These are phyloP conservation scores for Brassica balearica DNA, from an alignment of 441 rosid genomes.

Conservation along the genomic window DNA sequence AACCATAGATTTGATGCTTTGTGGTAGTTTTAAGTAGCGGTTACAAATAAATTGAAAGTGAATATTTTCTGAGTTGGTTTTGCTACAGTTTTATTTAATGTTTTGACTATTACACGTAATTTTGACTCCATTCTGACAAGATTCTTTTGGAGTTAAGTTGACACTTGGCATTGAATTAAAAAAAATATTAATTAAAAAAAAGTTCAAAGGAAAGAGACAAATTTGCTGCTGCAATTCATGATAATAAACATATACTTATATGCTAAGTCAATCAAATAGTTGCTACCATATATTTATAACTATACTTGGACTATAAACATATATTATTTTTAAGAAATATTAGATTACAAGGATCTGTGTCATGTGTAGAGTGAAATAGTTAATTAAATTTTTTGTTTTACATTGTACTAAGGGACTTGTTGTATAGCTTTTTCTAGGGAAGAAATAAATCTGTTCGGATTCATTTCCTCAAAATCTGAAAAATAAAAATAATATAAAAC, in stretches of 20 bases:
- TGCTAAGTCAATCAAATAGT: background rate
- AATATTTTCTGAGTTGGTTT: background rate
- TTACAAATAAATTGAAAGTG: slow-evolving; percentile 1
- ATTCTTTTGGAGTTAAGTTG: slow-evolving; percentile 13
- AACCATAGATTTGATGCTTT: slow-evolving; percentile 10
- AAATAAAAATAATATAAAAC: too few relatives aligned
- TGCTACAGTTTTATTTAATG: background rate
- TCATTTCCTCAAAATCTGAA: too few relatives aligned
- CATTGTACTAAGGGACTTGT: too few relatives aligned
- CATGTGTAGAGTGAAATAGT: too few relatives aligned
- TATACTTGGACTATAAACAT: background rate
- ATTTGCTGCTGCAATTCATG: background rate
- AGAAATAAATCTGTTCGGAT: too few relatives aligned
- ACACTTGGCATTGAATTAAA: background rate
- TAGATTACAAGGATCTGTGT: background rate
- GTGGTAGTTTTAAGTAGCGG: slow-evolving; percentile 1
- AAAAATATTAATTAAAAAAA: background rate
- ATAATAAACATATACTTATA: background rate
- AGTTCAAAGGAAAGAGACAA: background rate
- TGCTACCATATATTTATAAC: background rate
- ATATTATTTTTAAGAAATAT: too few relatives aligned
- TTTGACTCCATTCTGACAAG: slow-evolving; percentile 3
- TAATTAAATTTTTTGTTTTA: too few relatives aligned
- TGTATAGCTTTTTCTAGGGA: too few relatives aligned
- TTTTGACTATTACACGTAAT: slow-evolving; percentile 3